phyloP scores from a whole-genome alignment of 352 stramenopile species.

The Pythium dissotocum region DNA sequence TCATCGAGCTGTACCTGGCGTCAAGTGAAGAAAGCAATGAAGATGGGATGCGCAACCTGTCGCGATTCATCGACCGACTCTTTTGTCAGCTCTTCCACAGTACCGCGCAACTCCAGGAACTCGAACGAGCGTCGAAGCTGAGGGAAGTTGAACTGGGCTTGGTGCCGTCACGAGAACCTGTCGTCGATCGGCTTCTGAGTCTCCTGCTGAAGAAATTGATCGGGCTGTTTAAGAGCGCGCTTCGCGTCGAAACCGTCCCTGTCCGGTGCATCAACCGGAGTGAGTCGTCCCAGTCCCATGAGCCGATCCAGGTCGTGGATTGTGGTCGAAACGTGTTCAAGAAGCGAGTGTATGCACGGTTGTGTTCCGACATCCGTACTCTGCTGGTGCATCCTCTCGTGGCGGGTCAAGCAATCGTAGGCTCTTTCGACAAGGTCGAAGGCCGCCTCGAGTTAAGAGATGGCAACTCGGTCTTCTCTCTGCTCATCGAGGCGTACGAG shows the following conservation, averaged over 20 bases:
- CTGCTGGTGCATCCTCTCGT: conserved; percentile 71
- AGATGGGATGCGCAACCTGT: conserved; percentile 73
- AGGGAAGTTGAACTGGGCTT: conserved; percentile 1
- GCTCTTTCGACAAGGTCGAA: conserved; percentile 40
- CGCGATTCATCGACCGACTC: conserved; percentile 78
- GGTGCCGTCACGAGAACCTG: conserved; percentile 34
- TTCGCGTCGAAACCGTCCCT: conserved; percentile 58
- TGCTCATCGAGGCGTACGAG: conserved; percentile 62
- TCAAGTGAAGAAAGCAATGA: conserved; percentile 74
- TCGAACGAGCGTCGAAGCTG: conserved; percentile 49
- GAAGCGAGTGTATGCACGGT: conserved; percentile 71
- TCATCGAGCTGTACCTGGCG: conserved; percentile 68
- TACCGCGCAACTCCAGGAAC: conserved; percentile 66
- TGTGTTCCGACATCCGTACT: conserved; percentile 82
- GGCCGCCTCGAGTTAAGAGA: conserved; percentile 3
- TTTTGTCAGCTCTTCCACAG: conserved; percentile 89
- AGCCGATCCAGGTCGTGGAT: conserved; percentile 59
- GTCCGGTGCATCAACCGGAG: conserved; percentile 23
- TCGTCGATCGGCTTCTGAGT: conserved; percentile 64
- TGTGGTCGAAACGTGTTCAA: conserved; percentile 73
- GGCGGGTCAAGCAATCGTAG: conserved; percentile 54
- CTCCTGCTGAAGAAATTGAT: conserved; percentile 72
- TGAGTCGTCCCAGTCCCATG: not conserved
- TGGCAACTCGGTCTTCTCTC: conserved; percentile 45
- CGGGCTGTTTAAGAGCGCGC: conserved; percentile 55